Conservation (phyloP, 1,284 basidiomycete genomes). For the Ustilago crameri region DNA sequence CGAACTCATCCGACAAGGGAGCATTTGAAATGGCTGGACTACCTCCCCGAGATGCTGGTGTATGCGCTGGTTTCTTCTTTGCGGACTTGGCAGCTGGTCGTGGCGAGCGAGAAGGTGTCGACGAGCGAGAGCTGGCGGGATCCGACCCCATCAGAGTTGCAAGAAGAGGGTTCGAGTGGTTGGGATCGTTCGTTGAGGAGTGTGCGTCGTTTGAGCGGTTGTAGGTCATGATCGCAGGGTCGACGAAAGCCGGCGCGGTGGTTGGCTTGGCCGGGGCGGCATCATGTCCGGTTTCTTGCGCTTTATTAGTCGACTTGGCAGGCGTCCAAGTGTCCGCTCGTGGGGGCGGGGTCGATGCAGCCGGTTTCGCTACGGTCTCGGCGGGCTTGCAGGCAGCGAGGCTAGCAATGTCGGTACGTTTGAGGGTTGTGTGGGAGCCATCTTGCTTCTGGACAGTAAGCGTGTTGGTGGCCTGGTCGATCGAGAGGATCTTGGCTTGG, state of each 20-base stretch:
- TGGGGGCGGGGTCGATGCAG: not conserved
- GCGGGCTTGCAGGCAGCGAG: conserved; percentile 28
- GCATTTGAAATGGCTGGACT: conserved; percentile 36
- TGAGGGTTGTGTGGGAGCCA: conserved; percentile 26
- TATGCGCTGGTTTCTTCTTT: conserved; percentile 25
- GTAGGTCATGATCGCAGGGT: conserved; percentile 33
- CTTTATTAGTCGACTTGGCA: conserved; percentile 11
- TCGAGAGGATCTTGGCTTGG: conserved; percentile 42
- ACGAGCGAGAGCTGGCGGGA: conserved; percentile 27
- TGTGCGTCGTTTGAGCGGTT: conserved; percentile 7
- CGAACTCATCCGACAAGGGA: conserved; percentile 38
- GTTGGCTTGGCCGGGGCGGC: conserved; percentile 6
- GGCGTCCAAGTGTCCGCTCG: conserved; percentile 12
- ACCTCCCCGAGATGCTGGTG: conserved; percentile 11
- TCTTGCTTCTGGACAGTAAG: conserved; percentile 47
- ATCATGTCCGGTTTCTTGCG: conserved; percentile 13
- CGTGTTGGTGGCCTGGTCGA: conserved; percentile 41
- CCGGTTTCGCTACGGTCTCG: conserved; percentile 1
- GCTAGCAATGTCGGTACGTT: conserved; percentile 40
- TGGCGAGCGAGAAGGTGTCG: conserved; percentile 45
- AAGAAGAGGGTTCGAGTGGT: conserved; percentile 10
- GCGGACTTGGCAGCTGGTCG: conserved; percentile 25
- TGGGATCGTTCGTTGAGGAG: not conserved
- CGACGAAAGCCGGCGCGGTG: conserved; percentile 9
- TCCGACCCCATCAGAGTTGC: conserved; percentile 18